A percentile compares a stretch with the other conserved stretches of the same genome.
These are phyloP conservation scores for Cyclotella sp. DNA, from an alignment of 108 stramenopile species.

Conservation along the genomic window DNA sequence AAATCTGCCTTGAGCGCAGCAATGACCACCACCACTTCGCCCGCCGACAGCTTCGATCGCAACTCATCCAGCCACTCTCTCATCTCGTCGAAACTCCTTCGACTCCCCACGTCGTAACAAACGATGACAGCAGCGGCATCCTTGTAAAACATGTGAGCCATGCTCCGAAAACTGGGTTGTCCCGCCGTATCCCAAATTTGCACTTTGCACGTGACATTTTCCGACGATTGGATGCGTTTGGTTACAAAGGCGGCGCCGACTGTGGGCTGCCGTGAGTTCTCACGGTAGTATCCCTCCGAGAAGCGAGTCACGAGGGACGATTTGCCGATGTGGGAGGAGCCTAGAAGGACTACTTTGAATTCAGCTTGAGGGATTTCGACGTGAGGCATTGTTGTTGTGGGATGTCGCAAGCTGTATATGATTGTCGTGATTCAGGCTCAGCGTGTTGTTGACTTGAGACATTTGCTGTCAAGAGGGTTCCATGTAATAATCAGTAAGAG, in stretches of 20 bases:
- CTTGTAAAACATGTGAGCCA: constrained; percentile 75
- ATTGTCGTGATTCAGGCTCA: too few relatives aligned
- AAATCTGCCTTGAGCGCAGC: constrained; percentile 83
- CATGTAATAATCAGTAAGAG: too few relatives aligned
- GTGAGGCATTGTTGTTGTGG: constrained; percentile 74
- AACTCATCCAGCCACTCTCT: constrained; percentile 72
- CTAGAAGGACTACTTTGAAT: constrained; percentile 76
- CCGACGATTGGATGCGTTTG: constrained; percentile 67
- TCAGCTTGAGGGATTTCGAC: constrained; percentile 83
- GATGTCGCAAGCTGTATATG: too few relatives aligned
- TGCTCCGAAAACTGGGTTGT: constrained; percentile 58
- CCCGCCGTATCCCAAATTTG: constrained; percentile 93
- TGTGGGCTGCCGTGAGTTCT: constrained; percentile 61
- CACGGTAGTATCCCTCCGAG: constrained; percentile 83
- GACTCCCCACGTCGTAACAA: constrained; percentile 73
- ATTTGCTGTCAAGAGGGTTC: too few relatives aligned
- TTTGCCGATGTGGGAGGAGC: constrained; percentile 84
- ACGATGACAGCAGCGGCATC: constrained; percentile 78
- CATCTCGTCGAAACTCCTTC: constrained; percentile 64
- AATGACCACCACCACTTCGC: constrained; percentile 68
- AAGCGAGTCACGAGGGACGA: constrained; percentile 84
- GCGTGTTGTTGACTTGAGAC: too few relatives aligned
- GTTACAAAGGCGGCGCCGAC: constrained; percentile 83
- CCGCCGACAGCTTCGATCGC: constrained; percentile 31
- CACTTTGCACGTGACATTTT: constrained; percentile 71